Conservation (phyloP, 116 monocot genomes). For the Trichopus zeylanicus region DNA sequence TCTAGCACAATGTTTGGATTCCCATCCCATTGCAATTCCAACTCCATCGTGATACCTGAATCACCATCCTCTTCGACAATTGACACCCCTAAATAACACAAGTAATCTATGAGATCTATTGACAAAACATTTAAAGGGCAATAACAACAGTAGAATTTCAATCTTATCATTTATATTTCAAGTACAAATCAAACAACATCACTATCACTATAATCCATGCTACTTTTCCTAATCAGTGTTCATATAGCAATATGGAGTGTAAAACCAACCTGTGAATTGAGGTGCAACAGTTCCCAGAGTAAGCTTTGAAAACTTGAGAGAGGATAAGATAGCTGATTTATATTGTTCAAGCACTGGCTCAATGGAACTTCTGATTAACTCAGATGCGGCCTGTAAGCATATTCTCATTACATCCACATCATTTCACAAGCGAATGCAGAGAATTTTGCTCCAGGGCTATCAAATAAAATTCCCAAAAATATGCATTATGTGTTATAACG, state of each 20-base stretch:
- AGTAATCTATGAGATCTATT: not conserved
- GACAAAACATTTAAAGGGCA: not conserved
- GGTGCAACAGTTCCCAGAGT: conserved; percentile 98
- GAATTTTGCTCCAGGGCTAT: not conserved
- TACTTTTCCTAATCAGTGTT: no score
- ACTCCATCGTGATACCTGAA: conserved; percentile 81
- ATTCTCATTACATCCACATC: not conserved
- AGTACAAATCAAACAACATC: no score
- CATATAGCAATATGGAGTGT: no score
- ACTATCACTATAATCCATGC: no score
- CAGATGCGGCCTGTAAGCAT: conserved; percentile 76
- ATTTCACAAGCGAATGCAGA: not conserved
- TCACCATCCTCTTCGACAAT: conserved; percentile 62
- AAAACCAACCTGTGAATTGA: conserved; percentile 81
- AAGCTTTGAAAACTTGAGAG: conserved; percentile 86
- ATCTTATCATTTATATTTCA: not conserved
- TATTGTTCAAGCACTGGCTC: conserved; percentile 95
- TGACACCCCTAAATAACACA: conserved; percentile 46
- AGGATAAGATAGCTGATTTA: conserved; percentile 58
- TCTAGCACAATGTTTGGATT: conserved; percentile 95
- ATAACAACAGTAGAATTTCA: not conserved
- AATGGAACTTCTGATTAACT: conserved; percentile 74
- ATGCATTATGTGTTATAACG: not conserved
- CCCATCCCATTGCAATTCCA: conserved; percentile 98
- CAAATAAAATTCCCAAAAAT: not conserved